Conservation (phyloP, 169 alveolate genomes). For the Plasmodium knowlesi region DNA sequence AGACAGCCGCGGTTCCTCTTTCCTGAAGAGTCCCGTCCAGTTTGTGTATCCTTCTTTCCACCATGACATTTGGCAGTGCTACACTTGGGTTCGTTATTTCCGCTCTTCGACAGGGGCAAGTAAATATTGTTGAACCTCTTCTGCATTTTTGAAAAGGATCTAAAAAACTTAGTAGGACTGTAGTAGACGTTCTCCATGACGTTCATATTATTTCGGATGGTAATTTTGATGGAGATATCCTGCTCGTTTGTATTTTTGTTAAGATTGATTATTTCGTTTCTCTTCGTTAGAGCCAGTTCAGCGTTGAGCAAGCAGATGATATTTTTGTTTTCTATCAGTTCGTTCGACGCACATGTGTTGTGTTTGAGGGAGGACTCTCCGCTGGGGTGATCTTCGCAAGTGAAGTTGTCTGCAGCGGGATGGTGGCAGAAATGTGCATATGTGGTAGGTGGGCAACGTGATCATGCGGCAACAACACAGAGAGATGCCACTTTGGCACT, state of each 20-base stretch:
- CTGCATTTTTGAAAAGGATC: slow-evolving; percentile 31
- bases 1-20: not conserved
- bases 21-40: not conserved
- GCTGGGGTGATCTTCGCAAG: slow-evolving; percentile 28
- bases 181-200: slow-evolving; percentile 41
- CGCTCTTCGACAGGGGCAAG: slow-evolving; percentile 17
- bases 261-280: slow-evolving; percentile 38
- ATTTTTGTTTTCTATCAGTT: slow-evolving; percentile 16
- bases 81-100: slow-evolving; percentile 4
- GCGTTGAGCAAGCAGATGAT: slow-evolving; percentile 25
- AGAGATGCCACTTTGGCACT: not conserved
- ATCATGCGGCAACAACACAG: not conserved
- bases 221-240: slow-evolving; percentile 23
- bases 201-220: slow-evolving; percentile 59
- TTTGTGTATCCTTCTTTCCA: not conserved
- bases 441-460: not conserved
- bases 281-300: slow-evolving; percentile 52
- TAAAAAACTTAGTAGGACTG: slow-evolving; percentile 47
- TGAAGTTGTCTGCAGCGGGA: slow-evolving; percentile 4
- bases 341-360: not conserved
- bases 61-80: slow-evolving; percentile 16
- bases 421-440: not conserved
- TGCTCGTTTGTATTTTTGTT: slow-evolving; percentile 23
- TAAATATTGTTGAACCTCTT: slow-evolving; percentile 60
- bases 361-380: slow-evolving; percentile 24